A percentile compares a stretch with the other conserved stretches of the same genome.
Evolutionary conservation across 768 basidiomycete genomes (phyloP).

Genomic region (Collybiopsis confluens): DNA sequence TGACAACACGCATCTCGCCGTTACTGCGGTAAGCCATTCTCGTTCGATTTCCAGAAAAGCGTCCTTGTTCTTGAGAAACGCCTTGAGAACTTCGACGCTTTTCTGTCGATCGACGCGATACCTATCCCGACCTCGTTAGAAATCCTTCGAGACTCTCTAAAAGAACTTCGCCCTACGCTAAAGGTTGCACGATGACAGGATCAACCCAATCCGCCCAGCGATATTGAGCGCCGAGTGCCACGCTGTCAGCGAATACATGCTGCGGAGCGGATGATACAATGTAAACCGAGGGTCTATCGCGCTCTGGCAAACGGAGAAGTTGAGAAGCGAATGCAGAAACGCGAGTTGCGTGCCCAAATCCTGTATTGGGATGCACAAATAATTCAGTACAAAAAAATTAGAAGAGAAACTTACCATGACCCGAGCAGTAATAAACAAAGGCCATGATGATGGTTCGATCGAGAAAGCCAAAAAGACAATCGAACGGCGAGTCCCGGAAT

Average conservation of each 20-base stretch:
- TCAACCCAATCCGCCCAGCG: constrained; percentile 65
- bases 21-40: constrained; percentile 49
- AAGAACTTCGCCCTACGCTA: constrained; percentile 51
- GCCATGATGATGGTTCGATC: background rate
- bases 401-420: constrained; percentile 57
- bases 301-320: constrained; percentile 42
- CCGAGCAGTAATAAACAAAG: constrained; percentile 72
- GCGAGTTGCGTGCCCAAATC: constrained; percentile 83
- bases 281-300: constrained; percentile 42
- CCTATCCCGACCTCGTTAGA: too few relatives aligned
- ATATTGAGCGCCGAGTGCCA: constrained; percentile 60
- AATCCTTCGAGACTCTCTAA: background rate
- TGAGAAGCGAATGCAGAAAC: constrained; percentile 70
- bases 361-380: constrained; percentile 26
- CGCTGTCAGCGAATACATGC: constrained; percentile 64
- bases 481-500: too few relatives aligned
- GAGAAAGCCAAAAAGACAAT: background rate
- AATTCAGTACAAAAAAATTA: background rate
- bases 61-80: constrained; percentile 56
- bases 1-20: constrained; percentile 60
- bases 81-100: constrained; percentile 58
- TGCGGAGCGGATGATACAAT: constrained; percentile 74
- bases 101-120: constrained; percentile 71
- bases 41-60: constrained; percentile 49
- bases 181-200: constrained; percentile 75